A percentile compares a stretch with the other conserved stretches of the same genome.
phyloP scores from a whole-genome alignment of 164 flowering plant species.

The Umbilicus rupestris region DNA sequence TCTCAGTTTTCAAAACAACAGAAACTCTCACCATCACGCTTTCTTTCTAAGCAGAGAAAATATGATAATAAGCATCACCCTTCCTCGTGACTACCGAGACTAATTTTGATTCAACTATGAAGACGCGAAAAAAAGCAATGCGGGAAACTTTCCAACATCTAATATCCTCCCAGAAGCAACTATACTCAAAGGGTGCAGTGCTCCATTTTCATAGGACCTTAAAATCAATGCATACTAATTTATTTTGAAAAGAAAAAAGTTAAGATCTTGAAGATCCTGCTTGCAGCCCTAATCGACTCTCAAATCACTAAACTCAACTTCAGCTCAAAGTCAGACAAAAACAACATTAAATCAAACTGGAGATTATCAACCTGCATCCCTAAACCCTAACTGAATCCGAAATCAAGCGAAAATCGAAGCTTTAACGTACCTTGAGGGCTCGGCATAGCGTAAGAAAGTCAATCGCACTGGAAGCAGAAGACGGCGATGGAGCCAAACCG shows the following conservation, averaged over 20 bases:
- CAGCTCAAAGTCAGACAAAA: neutral
- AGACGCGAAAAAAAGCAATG: neutral
- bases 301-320: neutral
- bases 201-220: neutral
- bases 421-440: constrained; percentile 45
- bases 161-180: constrained; percentile 1
- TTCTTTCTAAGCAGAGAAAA: neutral
- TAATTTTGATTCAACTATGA: too few relatives aligned
- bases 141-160: too few relatives aligned
- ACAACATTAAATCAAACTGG: neutral
- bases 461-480: constrained; percentile 53
- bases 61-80: neutral
- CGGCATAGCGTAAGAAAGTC: constrained; percentile 79
- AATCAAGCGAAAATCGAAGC: neutral
- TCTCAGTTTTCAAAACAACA: neutral
- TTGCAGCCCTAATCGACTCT: too few relatives aligned
- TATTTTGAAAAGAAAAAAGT: neutral
- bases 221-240: neutral
- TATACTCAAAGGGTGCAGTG: neutral
- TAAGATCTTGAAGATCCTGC: too few relatives aligned
- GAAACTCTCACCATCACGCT: neutral
- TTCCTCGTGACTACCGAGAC: too few relatives aligned
- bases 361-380: neutral
- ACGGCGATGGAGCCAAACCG: constrained; percentile 6
- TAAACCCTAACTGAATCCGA: neutral